Evolutionary conservation across 1,284 basidiomycete species (phyloP).

Genomic region (Cryptococcus sp.): DNA sequence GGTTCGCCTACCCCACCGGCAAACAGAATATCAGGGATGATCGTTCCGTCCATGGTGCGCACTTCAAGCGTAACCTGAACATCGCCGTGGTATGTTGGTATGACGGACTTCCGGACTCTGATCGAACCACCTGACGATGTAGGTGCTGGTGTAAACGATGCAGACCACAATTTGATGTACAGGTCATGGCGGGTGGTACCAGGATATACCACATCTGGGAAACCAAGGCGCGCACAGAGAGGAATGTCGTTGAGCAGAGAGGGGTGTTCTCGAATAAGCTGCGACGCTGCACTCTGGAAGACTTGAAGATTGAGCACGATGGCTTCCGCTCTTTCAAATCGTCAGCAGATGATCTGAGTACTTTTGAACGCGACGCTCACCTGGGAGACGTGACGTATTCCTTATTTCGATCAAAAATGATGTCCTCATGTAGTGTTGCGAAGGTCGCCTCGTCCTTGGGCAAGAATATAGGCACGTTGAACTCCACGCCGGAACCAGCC

Average conservation of each 20-base stretch:
- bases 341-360: not conserved
- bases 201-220: constrained; percentile 94
- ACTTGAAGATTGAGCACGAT: constrained; percentile 86
- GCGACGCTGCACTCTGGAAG: constrained; percentile 77
- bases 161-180: constrained; percentile 92
- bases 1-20: constrained; percentile 85
- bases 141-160: constrained; percentile 67
- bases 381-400: constrained; percentile 83
- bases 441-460: constrained; percentile 83
- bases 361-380: constrained; percentile 54
- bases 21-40: constrained; percentile 70
- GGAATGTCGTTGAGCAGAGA: constrained; percentile 81
- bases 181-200: constrained; percentile 90
- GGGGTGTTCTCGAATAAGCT: constrained; percentile 79
- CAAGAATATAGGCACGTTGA: constrained; percentile 85
- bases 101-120: constrained; percentile 42
- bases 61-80: constrained; percentile 90
- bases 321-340: constrained; percentile 68
- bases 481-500: constrained; percentile 66
- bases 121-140: constrained; percentile 52
- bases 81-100: constrained; percentile 56
- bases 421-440: constrained; percentile 91
- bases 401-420: constrained; percentile 75
- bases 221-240: constrained; percentile 84
- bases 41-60: constrained; percentile 69